Evolutionary conservation across 1,284 basidiomycete genomes (phyloP).

Genomic region (Hortiboletus rubellus): DNA sequence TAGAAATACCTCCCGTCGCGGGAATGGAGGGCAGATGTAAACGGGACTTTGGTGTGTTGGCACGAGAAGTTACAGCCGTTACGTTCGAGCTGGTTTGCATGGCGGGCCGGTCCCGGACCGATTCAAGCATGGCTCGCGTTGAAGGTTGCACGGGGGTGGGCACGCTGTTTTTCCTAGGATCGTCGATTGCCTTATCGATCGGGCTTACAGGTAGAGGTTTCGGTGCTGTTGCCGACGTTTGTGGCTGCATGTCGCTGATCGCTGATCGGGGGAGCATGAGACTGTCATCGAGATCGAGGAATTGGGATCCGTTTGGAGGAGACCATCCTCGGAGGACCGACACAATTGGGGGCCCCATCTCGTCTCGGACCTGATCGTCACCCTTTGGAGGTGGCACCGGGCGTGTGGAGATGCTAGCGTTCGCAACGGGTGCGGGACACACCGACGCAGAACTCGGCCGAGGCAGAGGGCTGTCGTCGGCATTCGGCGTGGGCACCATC

Average conservation of each 20-base stretch:
- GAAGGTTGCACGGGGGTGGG: not conserved
- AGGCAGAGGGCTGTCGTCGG: slow-evolving; percentile 9
- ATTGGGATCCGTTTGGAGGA: slow-evolving; percentile 28
- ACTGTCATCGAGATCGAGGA: slow-evolving; percentile 25
- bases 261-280: slow-evolving; percentile 12
- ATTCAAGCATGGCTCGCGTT: slow-evolving; percentile 2
- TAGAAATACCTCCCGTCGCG: not conserved
- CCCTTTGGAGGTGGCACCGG: not conserved
- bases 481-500: slow-evolving; percentile 2
- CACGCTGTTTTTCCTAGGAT: not conserved
- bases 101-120: not conserved
- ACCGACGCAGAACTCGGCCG: not conserved
- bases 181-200: not conserved
- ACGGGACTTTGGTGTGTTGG: slow-evolving; percentile 16
- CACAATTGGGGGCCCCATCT: not conserved
- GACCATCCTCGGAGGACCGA: slow-evolving; percentile 26
- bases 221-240: not conserved
- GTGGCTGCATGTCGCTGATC: not conserved
- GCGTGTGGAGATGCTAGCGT: not conserved
- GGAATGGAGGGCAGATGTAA: not conserved
- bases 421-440: not conserved
- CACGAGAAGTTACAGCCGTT: not conserved
- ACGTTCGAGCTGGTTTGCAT: not conserved
- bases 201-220: not conserved
- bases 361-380: not conserved